Conservation (phyloP, 192 early-diverging fungal species). For the Piromyces finnis region DNA sequence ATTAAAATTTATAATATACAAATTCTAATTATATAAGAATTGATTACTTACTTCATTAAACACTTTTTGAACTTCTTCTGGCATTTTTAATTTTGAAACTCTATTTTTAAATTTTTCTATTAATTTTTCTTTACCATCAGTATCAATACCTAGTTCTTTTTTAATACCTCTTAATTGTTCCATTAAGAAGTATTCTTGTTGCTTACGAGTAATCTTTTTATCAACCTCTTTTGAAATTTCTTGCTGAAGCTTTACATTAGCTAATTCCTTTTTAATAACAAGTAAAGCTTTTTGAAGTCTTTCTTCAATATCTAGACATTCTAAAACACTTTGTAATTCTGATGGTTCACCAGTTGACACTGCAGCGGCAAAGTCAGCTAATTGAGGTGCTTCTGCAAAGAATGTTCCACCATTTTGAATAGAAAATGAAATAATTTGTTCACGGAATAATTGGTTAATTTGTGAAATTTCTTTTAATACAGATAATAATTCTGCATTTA, state of each 20-base stretch:
- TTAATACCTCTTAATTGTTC: constrained; percentile 99
- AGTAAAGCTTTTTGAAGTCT: constrained; percentile 79
- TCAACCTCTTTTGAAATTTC: constrained; percentile 97
- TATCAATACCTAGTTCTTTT: constrained; percentile 93
- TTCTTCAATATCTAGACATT: constrained; percentile 73
- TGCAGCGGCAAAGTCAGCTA: constrained; percentile 95
- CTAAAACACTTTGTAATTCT: constrained; percentile 84
- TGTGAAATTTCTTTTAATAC: constrained; percentile 92
- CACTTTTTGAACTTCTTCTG: constrained; percentile 75
- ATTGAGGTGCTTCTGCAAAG: constrained; percentile 81
- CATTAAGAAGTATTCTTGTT: constrained; percentile 98
- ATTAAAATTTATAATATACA: not conserved
- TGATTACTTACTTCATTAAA: constrained; percentile 66
- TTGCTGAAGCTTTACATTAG: constrained; percentile 92
- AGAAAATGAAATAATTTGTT: constrained; percentile 95
- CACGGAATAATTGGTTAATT: constrained; percentile 86
- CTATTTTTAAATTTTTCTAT: constrained; percentile 85
- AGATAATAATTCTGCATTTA: constrained; percentile 85
- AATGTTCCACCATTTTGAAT: constrained; percentile 92
- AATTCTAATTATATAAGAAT: not conserved
- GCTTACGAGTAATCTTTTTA: constrained; percentile 86
- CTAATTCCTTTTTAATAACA: constrained; percentile 92
- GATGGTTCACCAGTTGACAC: constrained; percentile 80
- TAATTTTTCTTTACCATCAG: constrained; percentile 95
- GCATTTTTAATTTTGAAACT: constrained; percentile 70